phyloP scores from a whole-genome alignment of 805 yeast species.

The Scheffersomyces lignosus region DNA sequence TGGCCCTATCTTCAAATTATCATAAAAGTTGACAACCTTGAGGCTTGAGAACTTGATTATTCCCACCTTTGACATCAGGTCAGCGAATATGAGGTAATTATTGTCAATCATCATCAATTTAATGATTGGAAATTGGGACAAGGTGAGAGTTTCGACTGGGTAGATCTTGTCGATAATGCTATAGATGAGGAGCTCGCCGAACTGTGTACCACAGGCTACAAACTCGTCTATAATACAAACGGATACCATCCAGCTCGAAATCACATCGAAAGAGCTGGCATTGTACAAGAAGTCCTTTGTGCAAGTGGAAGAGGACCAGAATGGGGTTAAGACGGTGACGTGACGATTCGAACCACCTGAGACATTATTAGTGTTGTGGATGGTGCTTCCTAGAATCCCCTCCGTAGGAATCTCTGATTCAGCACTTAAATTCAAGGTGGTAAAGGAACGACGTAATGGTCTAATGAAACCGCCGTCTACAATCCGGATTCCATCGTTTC shows the following conservation, averaged over 20 bases:
- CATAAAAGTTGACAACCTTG: conserved; percentile 16
- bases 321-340: conserved; percentile 13
- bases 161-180: conserved; percentile 11
- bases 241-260: conserved; percentile 23
- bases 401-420: not conserved
- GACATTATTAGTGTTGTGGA: not conserved
- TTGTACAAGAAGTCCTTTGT: conserved; percentile 9
- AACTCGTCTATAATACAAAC: conserved; percentile 15
- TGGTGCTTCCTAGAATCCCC: not conserved
- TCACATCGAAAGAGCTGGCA: conserved; percentile 8
- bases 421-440: not conserved
- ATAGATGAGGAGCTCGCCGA: conserved; percentile 27
- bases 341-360: conserved; percentile 3
- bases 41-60: conserved; percentile 18
- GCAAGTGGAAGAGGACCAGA: conserved; percentile 11
- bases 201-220: conserved; percentile 31
- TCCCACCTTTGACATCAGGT: conserved; percentile 32
- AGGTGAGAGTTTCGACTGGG: conserved; percentile 11
- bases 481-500: no score
- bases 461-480: not conserved
- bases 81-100: conserved; percentile 22
- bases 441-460: conserved; percentile 4
- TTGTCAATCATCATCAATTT: conserved; percentile 16
- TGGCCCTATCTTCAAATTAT: conserved; percentile 25
- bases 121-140: conserved; percentile 27